These are phyloP conservation scores for Isabelozyma heimii DNA, from an alignment of 805 yeast species.

Conservation along the genomic window DNA sequence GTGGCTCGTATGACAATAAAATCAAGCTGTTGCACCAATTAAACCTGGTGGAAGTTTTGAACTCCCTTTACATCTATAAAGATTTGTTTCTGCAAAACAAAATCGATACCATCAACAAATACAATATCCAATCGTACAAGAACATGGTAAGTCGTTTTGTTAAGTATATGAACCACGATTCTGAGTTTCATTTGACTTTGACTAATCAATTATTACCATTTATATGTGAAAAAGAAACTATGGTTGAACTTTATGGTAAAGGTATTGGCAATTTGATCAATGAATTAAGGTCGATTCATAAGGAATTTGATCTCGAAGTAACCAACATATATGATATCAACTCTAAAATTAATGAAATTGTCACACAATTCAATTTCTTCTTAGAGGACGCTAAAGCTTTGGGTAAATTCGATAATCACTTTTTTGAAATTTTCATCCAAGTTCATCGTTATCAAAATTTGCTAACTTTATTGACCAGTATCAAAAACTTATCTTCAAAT, in stretches of 20 bases:
- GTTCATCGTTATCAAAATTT: slow-evolving; percentile 21
- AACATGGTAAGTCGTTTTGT: slow-evolving; percentile 19
- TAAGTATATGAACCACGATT: slow-evolving; percentile 9
- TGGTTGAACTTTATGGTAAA: slow-evolving; percentile 10
- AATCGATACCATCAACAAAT: slow-evolving; percentile 11
- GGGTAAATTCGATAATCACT: slow-evolving; percentile 7
- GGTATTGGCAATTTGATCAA: slow-evolving; percentile 15
- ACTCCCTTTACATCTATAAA: slow-evolving; percentile 24
- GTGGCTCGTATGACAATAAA: slow-evolving; percentile 16
- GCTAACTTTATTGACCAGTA: slow-evolving; percentile 13
- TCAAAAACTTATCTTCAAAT: slow-evolving; percentile 6
- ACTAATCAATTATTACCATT: slow-evolving; percentile 14
- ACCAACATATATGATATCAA: slow-evolving; percentile 15
- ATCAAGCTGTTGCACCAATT: slow-evolving; percentile 19
- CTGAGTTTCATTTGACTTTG: slow-evolving; percentile 16
- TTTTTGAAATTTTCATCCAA: slow-evolving; percentile 19
- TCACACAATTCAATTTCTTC: slow-evolving; percentile 15
- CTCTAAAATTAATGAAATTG: slow-evolving; percentile 11
- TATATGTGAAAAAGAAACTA: slow-evolving; percentile 6
- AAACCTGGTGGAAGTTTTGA: slow-evolving; percentile 22
- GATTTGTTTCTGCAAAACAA: slow-evolving; percentile 14
- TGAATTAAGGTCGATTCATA: slow-evolving; percentile 18
- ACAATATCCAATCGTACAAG: slow-evolving; percentile 14
- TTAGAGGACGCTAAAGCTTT: slow-evolving; percentile 6
- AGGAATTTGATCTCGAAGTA: slow-evolving; percentile 17